Evolutionary conservation across 129 eudicot species (phyloP).

Genomic region (Glebionis coronaria): DNA sequence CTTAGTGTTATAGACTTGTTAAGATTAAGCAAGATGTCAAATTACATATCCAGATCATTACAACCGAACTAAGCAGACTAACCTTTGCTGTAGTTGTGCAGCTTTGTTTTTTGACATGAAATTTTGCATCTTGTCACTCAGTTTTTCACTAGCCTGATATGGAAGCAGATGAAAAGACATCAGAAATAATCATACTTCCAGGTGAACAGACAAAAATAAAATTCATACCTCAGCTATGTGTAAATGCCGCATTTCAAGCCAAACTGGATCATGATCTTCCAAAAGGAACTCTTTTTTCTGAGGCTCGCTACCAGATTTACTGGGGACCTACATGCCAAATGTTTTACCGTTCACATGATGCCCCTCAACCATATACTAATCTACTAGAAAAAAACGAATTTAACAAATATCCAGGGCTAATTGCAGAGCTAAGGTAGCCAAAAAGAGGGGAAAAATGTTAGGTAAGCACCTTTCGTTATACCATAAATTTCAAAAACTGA

Average conservation of each 20-base stretch:
- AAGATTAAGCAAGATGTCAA: neutral
- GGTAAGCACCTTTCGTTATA: neutral
- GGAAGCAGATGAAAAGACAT: conserved; percentile 22
- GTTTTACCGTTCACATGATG: conserved; percentile 9
- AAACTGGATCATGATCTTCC: conserved; percentile 88
- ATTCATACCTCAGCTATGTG: conserved; percentile 86
- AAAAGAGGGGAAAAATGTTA: neutral
- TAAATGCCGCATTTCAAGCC: conserved; percentile 88
- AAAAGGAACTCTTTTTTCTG: conserved; percentile 77
- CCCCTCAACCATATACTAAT: conserved; percentile 10
- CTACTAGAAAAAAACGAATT: conserved; percentile 15
- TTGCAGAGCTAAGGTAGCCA: neutral
- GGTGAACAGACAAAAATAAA: conserved; percentile 1
- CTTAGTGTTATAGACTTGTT: conserved; percentile 14
- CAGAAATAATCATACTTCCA: conserved; percentile 8
- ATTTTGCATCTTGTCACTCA: conserved; percentile 81
- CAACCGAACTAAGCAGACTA: conserved; percentile 21
- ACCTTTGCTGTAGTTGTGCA: conserved; percentile 87
- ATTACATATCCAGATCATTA: neutral
- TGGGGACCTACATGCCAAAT: conserved; percentile 47
- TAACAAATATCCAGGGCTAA: neutral
- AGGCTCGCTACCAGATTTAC: conserved; percentile 72
- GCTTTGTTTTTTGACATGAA: conserved; percentile 93
- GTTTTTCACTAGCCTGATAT: conserved; percentile 84
- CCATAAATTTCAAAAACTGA: neutral